Percentiles rank a stretch among this genome's conserved stretches.
Evolutionary conservation across 345 rosid genomes (phyloP).

Genomic region (Zanthoxylum bungeanum): DNA sequence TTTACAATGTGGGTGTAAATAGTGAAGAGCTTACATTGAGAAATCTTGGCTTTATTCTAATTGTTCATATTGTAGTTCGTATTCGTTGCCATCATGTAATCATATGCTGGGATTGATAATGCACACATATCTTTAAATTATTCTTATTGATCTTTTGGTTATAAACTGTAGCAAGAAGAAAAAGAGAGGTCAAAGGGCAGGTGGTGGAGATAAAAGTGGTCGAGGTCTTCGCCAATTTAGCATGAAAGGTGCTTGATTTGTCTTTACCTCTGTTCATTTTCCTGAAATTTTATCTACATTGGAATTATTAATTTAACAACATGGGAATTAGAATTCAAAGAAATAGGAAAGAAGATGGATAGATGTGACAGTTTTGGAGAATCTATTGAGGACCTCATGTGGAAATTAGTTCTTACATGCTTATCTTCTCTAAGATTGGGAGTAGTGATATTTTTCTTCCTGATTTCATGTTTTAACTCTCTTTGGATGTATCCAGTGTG

Average conservation of each 20-base stretch:
- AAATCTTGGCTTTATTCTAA: neutral
- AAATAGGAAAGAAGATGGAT: neutral
- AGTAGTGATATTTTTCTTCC: neutral
- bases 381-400: neutral
- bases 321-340: neutral
- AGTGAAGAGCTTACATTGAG: neutral
- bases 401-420: slow-evolving; percentile 1
- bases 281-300: neutral
- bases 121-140: neutral
- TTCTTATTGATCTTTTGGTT: slow-evolving; percentile 13
- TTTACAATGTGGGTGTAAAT: neutral
- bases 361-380: slow-evolving; percentile 1
- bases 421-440: neutral
- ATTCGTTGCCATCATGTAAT: neutral
- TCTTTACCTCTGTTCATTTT: neutral
- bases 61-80: neutral
- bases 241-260: slow-evolving; percentile 76
- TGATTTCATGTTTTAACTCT: slow-evolving; percentile 13
- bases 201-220: slow-evolving; percentile 89
- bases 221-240: slow-evolving; percentile 99
- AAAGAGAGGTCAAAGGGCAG: slow-evolving; percentile 86
- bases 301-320: neutral
- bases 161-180: slow-evolving; percentile 70
- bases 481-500: slow-evolving; percentile 56
- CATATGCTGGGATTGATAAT: neutral